phyloP scores from a whole-genome alignment of 768 basidiomycete species.

The Rhodocollybia butyracea region DNA sequence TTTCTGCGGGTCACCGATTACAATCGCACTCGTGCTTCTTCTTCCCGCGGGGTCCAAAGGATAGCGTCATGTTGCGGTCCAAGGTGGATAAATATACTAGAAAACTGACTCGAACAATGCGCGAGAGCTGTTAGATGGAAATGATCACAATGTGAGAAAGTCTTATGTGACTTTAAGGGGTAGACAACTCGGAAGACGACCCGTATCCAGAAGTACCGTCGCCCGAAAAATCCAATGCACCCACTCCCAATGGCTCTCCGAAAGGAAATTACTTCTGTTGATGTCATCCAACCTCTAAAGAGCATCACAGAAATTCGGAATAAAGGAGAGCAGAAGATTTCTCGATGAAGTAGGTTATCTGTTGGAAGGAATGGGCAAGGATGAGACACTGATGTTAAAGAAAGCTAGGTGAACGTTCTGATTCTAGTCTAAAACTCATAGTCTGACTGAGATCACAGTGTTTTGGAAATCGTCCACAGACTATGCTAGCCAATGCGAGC shows the following conservation, averaged over 20 bases:
- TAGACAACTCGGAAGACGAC: conserved; percentile 77
- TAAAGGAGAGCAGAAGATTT: conserved; percentile 76
- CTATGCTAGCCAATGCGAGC: conserved; percentile 68
- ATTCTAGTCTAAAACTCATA: background rate
- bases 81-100: too few species aligned
- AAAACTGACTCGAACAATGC: too few species aligned
- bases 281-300: conserved; percentile 72
- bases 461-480: conserved; percentile 72
- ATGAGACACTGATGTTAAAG: conserved; percentile 50
- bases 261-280: conserved; percentile 38
- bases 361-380: conserved; percentile 70
- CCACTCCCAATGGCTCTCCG: conserved; percentile 34
- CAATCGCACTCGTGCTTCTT: too few species aligned
- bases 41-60: too few species aligned
- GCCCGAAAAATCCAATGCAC: conserved; percentile 26
- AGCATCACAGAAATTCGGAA: conserved; percentile 79
- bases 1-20: too few species aligned
- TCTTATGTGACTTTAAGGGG: conserved; percentile 73
- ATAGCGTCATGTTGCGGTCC: too few species aligned
- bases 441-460: conserved; percentile 38
- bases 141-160: conserved; percentile 55
- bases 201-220: conserved; percentile 35
- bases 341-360: conserved; percentile 84
- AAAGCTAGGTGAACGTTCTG: conserved; percentile 50
- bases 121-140: too few species aligned